Evolutionary conservation across 108 stramenopile species (phyloP).

Genomic region (Skeletonema tropicum): DNA sequence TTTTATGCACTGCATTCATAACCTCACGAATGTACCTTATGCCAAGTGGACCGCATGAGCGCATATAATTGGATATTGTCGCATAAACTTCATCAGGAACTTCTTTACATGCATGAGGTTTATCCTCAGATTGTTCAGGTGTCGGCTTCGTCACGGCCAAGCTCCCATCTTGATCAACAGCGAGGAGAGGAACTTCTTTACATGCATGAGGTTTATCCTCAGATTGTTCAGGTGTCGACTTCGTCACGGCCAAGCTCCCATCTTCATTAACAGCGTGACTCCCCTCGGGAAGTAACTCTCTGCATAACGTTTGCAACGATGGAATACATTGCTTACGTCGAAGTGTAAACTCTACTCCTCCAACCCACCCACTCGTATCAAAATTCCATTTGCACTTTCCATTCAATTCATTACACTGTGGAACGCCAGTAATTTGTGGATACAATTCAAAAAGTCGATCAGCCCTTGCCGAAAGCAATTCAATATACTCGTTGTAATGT

Average conservation of each 20-base stretch:
- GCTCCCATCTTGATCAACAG: neutral
- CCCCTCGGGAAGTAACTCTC: neutral
- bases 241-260: conserved; percentile 1
- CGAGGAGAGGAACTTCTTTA: too few species aligned
- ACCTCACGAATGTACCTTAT: neutral
- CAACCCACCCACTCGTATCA: neutral
- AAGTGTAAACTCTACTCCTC: neutral
- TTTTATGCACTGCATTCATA: neutral
- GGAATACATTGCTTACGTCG: neutral
- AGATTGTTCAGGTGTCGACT: neutral
- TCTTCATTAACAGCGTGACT: neutral
- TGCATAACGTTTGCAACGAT: conserved; percentile 1
- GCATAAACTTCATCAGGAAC: too few species aligned
- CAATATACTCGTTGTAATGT: neutral
- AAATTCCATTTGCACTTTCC: neutral
- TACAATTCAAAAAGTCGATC: neutral
- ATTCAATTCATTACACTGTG: neutral
- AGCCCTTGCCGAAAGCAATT: neutral
- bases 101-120: neutral
- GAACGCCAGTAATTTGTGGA: neutral
- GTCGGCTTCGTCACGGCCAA: conserved; percentile 1
- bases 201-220: too few species aligned
- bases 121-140: too few species aligned
- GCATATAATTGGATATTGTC: too few species aligned
- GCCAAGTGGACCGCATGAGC: neutral